Conservation (phyloP, 345 rosid genomes). For the Citrus medica region DNA sequence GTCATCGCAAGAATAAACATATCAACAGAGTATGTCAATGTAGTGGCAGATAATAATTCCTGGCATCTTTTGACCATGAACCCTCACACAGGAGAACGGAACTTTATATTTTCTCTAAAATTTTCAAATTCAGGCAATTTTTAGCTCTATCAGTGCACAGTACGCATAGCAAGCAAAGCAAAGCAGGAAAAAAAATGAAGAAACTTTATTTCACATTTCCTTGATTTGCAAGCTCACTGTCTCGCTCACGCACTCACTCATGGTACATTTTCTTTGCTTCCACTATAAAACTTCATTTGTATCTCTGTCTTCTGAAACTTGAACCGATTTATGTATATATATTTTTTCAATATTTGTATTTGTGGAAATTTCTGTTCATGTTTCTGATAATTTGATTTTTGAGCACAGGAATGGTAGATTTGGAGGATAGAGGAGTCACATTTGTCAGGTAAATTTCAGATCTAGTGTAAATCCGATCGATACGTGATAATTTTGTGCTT, state of each 20-base stretch:
- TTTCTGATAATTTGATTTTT: conserved; percentile 11
- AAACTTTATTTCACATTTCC: conserved; percentile 24
- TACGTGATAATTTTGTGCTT: neutral
- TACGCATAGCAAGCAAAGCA: conserved; percentile 13
- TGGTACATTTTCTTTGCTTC: conserved; percentile 21
- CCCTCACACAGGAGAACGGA: neutral
- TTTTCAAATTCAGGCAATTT: conserved; percentile 4
- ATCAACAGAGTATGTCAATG: neutral
- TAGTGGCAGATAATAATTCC: neutral
- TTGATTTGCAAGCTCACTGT: conserved; percentile 34
- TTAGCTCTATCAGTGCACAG: conserved; percentile 12
- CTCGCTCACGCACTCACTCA: conserved; percentile 22
- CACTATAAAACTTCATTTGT: conserved; percentile 5
- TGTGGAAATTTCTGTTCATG: neutral
- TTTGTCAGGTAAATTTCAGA: conserved; percentile 50
- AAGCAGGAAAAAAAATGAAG: conserved; percentile 9
- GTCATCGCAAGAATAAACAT: neutral
- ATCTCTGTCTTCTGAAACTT: neutral
- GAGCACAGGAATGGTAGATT: conserved; percentile 45
- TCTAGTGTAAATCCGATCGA: conserved; percentile 32
- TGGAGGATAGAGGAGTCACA: conserved; percentile 26
- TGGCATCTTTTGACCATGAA: neutral
- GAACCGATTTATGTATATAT: neutral
- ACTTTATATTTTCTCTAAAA: conserved; percentile 10
- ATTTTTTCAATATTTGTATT: neutral